phyloP scores from a whole-genome alignment of 2,329 filamentous ascomycete species.

The Chaetomiaceae sp. region DNA sequence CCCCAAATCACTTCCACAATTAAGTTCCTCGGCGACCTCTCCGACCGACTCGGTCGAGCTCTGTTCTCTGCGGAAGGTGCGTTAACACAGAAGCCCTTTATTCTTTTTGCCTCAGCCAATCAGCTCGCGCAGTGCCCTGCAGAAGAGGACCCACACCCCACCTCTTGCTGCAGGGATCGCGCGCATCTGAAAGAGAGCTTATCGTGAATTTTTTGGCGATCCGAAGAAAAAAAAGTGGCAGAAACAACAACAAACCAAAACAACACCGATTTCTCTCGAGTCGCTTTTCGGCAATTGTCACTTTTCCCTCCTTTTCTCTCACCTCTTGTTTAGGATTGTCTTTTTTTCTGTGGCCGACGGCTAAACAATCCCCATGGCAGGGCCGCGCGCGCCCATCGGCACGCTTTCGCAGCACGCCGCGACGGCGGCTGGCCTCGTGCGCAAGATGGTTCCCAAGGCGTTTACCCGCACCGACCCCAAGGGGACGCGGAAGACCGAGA shows the following conservation, averaged over 20 bases:
- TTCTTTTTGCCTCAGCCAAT: slow-evolving; percentile 18
- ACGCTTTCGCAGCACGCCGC: slow-evolving; percentile 29
- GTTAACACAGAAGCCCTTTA: slow-evolving; percentile 1
- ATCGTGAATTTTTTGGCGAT: slow-evolving; percentile 11
- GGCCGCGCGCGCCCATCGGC: slow-evolving; percentile 30
- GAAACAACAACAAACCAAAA: not conserved
- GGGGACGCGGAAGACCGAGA: slow-evolving; percentile 11
- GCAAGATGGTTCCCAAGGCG: slow-evolving; percentile 16
- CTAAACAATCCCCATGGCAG: slow-evolving; percentile 24
- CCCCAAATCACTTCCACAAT: not conserved
- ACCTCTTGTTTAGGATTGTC: not conserved
- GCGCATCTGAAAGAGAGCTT: slow-evolving; percentile 8
- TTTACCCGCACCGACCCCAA: slow-evolving; percentile 16
- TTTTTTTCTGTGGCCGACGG: not conserved
- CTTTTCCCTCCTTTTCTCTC: not conserved
- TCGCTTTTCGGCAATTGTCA: not conserved
- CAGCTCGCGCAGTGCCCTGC: slow-evolving; percentile 2
- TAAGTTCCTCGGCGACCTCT: not conserved
- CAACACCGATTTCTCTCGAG: not conserved
- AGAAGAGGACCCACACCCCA: no score
- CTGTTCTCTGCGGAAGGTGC: not conserved
- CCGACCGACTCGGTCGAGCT: not conserved
- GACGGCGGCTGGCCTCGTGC: slow-evolving; percentile 23
- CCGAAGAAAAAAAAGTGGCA: not conserved
- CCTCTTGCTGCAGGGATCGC: slow-evolving; percentile 3